Evolutionary conservation across 2,329 filamentous ascomycete species (phyloP).

Genomic region (Metarhizium rileyi): DNA sequence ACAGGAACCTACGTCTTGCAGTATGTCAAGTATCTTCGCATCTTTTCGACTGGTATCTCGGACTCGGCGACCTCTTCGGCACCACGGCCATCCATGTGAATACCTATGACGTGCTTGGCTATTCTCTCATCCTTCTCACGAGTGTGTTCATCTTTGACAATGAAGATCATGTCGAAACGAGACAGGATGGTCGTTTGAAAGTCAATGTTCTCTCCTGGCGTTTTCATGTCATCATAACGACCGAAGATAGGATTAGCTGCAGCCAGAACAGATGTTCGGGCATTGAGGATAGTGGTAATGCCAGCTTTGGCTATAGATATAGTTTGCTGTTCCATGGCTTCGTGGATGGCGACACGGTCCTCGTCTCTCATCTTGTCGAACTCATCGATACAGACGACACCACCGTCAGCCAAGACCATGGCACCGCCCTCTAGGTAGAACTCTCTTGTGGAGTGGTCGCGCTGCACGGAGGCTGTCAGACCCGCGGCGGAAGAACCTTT

Average conservation of each 20-base stretch:
- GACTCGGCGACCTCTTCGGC: constrained; percentile 74
- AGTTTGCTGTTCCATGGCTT: constrained; percentile 99
- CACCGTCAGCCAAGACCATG: constrained; percentile 95
- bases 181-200: constrained; percentile 98
- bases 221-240: constrained; percentile 95
- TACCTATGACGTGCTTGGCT: constrained; percentile 92
- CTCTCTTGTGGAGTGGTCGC: constrained; percentile 82
- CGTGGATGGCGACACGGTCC: constrained; percentile 94
- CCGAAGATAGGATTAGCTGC: constrained; percentile 97
- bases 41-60: constrained; percentile 89
- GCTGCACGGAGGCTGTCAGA: constrained; percentile 93
- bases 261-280: constrained; percentile 86
- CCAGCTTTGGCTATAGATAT: constrained; percentile 98
- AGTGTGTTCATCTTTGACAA: constrained; percentile 91
- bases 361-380: constrained; percentile 99
- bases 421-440: constrained; percentile 98
- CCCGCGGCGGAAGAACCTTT: constrained; percentile 96
- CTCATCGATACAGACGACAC: constrained; percentile 97
- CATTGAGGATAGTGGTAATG: constrained; percentile 96
- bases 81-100: constrained; percentile 86
- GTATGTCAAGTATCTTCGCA: constrained; percentile 95
- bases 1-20: constrained; percentile 80
- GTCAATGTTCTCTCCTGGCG: constrained; percentile 95
- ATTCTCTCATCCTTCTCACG: constrained; percentile 84
- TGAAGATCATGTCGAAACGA: constrained; percentile 99